These are phyloP conservation scores for Sporothrix pallida DNA, from an alignment of 2,329 filamentous ascomycete genomes.

Conservation along the genomic window DNA sequence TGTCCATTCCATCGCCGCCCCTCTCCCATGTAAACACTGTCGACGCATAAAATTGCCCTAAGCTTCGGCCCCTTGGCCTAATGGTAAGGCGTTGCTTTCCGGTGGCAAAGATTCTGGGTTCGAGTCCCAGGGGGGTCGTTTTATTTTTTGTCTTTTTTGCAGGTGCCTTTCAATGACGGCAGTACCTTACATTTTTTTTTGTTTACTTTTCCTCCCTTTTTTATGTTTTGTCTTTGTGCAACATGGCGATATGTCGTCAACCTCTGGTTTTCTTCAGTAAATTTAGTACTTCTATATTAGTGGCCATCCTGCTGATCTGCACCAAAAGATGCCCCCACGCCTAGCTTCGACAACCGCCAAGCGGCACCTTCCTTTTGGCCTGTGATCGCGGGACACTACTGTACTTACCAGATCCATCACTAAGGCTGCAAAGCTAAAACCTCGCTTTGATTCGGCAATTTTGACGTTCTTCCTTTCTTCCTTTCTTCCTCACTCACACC, in stretches of 20 bases:
- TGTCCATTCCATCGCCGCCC: too few relatives aligned
- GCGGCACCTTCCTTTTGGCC: neutral
- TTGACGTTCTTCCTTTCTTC: too few relatives aligned
- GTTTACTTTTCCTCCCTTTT: neutral
- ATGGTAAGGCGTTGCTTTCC: constrained; percentile 21
- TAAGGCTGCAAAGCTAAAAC: constrained; percentile 1
- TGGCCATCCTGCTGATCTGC: neutral
- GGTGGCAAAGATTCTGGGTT: constrained; percentile 23
- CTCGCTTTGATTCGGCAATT: constrained; percentile 6
- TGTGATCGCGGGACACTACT: constrained; percentile 15
- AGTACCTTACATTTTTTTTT: neutral
- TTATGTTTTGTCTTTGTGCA: neutral
- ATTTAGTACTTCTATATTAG: neutral
- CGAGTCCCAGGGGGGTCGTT: constrained; percentile 19
- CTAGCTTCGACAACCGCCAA: neutral
- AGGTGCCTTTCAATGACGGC: neutral
- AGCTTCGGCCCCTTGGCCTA: constrained; percentile 17
- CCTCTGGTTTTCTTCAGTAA: neutral
- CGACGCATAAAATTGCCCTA: neutral
- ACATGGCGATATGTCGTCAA: too few relatives aligned
- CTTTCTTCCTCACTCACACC: neutral
- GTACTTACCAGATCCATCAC: neutral
- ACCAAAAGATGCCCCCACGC: neutral
- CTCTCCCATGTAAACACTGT: neutral
- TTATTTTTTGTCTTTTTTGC: neutral